Percentiles rank a stretch among this genome's conserved stretches.
Evolutionary conservation across 768 basidiomycete genomes (phyloP).

Genomic region (Lactarius deliciosus): DNA sequence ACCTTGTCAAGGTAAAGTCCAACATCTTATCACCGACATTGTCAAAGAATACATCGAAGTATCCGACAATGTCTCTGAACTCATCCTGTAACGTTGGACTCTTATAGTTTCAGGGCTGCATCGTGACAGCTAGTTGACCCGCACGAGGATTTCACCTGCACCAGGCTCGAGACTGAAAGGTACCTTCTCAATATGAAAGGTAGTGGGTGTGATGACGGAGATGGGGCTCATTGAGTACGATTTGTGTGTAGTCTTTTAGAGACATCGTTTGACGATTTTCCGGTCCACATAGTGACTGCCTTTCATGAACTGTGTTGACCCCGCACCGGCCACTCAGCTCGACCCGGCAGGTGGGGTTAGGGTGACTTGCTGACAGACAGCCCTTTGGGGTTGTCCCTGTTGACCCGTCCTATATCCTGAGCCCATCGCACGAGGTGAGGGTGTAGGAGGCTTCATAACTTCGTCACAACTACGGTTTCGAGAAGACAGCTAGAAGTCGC

Average conservation of each 20-base stretch:
- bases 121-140: conserved; percentile 75
- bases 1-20: conserved; percentile 67
- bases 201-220: conserved; percentile 72
- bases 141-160: conserved; percentile 61
- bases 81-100: conserved; percentile 65
- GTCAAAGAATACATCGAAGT: conserved; percentile 83
- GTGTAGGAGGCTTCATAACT: not conserved
- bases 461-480: conserved; percentile 3
- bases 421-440: no score
- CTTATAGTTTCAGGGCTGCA: conserved; percentile 86
- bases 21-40: conserved; percentile 82
- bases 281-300: not conserved
- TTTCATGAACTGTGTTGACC: no score
- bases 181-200: conserved; percentile 60
- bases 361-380: no score
- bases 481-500: not conserved
- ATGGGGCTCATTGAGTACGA: conserved; percentile 69
- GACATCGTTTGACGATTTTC: conserved; percentile 12
- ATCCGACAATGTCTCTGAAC: conserved; percentile 58
- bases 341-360: no score
- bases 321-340: no score
- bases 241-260: conserved; percentile 48
- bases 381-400: no score
- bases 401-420: no score
- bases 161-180: conserved; percentile 56